Base-by-base conservation (phyloP, 176 grass and related monocot genomes). In the Bonia amplexicaulis region DNA sequence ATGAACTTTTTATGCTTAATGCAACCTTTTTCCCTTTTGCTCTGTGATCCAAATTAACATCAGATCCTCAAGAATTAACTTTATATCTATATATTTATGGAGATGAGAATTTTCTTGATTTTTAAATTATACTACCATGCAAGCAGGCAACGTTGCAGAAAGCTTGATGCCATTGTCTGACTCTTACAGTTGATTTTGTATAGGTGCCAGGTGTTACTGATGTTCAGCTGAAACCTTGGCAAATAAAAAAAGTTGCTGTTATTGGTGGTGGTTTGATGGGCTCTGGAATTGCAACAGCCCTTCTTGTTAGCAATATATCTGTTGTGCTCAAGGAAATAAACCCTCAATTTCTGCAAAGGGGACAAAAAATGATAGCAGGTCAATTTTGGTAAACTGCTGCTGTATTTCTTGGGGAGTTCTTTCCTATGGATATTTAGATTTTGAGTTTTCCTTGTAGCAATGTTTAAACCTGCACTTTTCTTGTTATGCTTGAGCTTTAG, bases 241-340 rank as follows among this genome's bases (percentile, higher is more conserved):
- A 92, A 82, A 94, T 99, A 71, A 94, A 80, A 69, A 99, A 87
- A 68, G 89, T 94, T 91, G 93, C 93, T 79, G 93, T 99, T 27
- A 99, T 99, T 73, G 96, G 96, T 86, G 96, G 96, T 68, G 96
- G 96, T 82, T 81, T 99, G 69, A 99, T 99, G 96, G 96, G 96
- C 63, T 99, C 96, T 82, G 96, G 96, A 87, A 99, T 99, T 87
- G 93, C 93, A 81, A 99, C 96, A 41, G 84, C 90, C n/a, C 90
- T 95, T 85, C 92, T 99, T 89, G 85, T 96, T 66, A 84, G 87
- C 62, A 92, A 94, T 76, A 92, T 92, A 20, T 77, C 89, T 91
- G 93, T 99, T 70, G 80, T 99, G 68, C 89, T 99, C 47, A 99
- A 99, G 88, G 96, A 99, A 94, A 87, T 99, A 76, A 85, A 99